These are phyloP conservation scores for Xylaria sp. DNA, from an alignment of 2,329 filamentous ascomycete species.

Conservation along the genomic window DNA sequence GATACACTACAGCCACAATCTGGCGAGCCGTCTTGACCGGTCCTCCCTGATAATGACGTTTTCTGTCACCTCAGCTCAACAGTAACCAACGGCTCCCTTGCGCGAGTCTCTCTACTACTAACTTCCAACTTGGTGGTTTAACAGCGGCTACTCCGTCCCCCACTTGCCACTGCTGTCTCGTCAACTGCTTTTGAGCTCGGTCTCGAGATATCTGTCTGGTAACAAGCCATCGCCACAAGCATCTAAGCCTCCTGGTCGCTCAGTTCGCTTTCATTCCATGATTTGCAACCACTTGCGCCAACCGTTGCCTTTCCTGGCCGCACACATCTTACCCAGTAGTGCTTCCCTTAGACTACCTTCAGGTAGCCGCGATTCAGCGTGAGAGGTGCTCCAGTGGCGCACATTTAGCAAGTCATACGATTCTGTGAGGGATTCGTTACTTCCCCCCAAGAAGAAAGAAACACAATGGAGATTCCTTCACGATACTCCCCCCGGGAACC, in stretches of 20 bases:
- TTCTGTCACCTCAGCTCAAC: conserved; percentile 19
- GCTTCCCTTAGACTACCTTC: conserved; percentile 15
- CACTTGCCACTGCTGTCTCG: conserved; percentile 23
- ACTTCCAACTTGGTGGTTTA: conserved; percentile 22
- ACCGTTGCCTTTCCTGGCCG: conserved; percentile 1
- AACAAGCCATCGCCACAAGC: conserved; percentile 16
- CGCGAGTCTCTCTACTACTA: conserved; percentile 16
- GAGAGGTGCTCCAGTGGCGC: conserved; percentile 41
- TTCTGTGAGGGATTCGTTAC: conserved; percentile 27
- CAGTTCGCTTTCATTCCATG: conserved; percentile 19
- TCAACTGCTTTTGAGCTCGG: conserved; percentile 16
- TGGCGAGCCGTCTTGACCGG: conserved; percentile 12
- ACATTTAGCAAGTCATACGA: conserved; percentile 35
- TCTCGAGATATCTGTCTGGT: conserved; percentile 11
- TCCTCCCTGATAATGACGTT: conserved; percentile 32
- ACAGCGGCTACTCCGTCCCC: conserved; percentile 24
- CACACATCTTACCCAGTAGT: conserved; percentile 15
- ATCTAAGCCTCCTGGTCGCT: background rate
- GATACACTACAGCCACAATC: conserved; percentile 20
- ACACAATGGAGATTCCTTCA: conserved; percentile 47
- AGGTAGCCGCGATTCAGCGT: conserved; percentile 28
- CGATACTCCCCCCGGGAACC: conserved; percentile 48
- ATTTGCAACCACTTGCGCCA: conserved; percentile 17
- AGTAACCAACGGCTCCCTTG: conserved; percentile 30
- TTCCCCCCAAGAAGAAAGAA: conserved; percentile 23